Conservation (phyloP, 805 yeast species). For the Zygoascus flipseniorum region DNA sequence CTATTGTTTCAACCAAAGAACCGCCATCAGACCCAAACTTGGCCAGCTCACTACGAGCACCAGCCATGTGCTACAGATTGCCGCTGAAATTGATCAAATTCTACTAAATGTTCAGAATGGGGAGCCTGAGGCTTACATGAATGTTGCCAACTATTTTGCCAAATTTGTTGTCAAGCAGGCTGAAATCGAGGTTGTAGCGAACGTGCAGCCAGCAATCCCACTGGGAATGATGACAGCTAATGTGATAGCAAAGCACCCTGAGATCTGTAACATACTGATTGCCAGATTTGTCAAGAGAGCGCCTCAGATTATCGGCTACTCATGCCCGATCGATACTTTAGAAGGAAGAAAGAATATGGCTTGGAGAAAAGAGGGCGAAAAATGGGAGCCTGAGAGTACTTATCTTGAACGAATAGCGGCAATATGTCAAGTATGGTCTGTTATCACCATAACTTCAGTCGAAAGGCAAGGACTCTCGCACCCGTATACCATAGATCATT, state of each 20-base stretch:
- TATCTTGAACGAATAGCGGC: slow-evolving; percentile 87
- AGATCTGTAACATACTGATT: slow-evolving; percentile 46
- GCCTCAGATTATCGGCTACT: slow-evolving; percentile 77
- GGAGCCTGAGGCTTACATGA: slow-evolving; percentile 43
- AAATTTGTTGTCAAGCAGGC: slow-evolving; percentile 86
- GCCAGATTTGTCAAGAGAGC: slow-evolving; percentile 90
- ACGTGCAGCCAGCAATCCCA: slow-evolving; percentile 71
- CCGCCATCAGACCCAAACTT: slow-evolving; percentile 78
- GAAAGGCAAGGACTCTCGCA: slow-evolving; percentile 24
- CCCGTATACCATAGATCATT: slow-evolving; percentile 47
- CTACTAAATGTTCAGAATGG: slow-evolving; percentile 37
- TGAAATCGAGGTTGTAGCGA: slow-evolving; percentile 80
- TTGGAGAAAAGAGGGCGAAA: slow-evolving; percentile 49
- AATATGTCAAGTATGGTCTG: slow-evolving; percentile 71
- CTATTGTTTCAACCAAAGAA: slow-evolving; percentile 48
- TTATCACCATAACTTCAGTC: slow-evolving; percentile 46
- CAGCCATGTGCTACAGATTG: slow-evolving; percentile 42
- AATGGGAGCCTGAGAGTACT: slow-evolving; percentile 45
- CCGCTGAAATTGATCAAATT: slow-evolving; percentile 40
- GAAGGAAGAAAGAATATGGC: slow-evolving; percentile 84
- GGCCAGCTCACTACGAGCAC: slow-evolving; percentile 81
- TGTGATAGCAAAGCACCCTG: slow-evolving; percentile 43
- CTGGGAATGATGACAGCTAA: slow-evolving; percentile 57
- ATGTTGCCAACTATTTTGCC: slow-evolving; percentile 76
- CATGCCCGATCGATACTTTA: slow-evolving; percentile 67